These are phyloP conservation scores for Russula olivacea DNA, from an alignment of 768 basidiomycete species.

Conservation along the genomic window DNA sequence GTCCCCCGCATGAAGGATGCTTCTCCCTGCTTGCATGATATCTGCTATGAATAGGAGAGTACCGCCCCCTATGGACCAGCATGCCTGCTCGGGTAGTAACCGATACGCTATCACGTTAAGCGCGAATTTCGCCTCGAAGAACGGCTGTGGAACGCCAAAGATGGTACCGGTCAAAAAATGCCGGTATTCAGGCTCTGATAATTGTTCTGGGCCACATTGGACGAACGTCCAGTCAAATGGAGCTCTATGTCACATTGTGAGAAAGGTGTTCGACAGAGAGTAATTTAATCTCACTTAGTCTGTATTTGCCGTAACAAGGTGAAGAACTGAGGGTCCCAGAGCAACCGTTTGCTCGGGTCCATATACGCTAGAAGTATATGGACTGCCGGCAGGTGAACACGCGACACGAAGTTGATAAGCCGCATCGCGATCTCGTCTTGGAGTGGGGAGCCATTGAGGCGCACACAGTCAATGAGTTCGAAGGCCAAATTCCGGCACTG, in stretches of 20 bases:
- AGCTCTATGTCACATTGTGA: not conserved
- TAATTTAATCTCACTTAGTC: conserved; percentile 1
- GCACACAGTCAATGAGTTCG: conserved; percentile 60
- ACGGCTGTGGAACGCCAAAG: conserved; percentile 5
- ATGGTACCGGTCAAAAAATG: conserved; percentile 1
- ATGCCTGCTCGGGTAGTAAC: not conserved
- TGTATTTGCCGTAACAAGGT: not conserved
- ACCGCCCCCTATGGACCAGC: not conserved
- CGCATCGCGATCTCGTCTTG: conserved; percentile 37
- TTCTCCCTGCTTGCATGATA: conserved; percentile 14
- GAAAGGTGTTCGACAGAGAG: not conserved
- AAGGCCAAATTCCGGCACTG: conserved; percentile 40
- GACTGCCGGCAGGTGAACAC: conserved; percentile 41
- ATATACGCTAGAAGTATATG: conserved; percentile 40
- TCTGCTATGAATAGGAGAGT: conserved; percentile 9
- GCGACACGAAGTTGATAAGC: conserved; percentile 36
- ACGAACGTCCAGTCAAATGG: conserved; percentile 19
- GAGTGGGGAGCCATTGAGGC: conserved; percentile 40
- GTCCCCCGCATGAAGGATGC: not conserved
- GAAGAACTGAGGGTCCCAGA: conserved; percentile 33
- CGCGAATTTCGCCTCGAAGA: conserved; percentile 15
- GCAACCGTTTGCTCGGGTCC: conserved; percentile 36
- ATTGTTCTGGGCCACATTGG: conserved; percentile 14
- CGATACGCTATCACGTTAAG: conserved; percentile 13
- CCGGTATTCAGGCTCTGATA: conserved; percentile 12